phyloP scores from a whole-genome alignment of 176 grass and related monocot species.

The Dactylis glomerata region DNA sequence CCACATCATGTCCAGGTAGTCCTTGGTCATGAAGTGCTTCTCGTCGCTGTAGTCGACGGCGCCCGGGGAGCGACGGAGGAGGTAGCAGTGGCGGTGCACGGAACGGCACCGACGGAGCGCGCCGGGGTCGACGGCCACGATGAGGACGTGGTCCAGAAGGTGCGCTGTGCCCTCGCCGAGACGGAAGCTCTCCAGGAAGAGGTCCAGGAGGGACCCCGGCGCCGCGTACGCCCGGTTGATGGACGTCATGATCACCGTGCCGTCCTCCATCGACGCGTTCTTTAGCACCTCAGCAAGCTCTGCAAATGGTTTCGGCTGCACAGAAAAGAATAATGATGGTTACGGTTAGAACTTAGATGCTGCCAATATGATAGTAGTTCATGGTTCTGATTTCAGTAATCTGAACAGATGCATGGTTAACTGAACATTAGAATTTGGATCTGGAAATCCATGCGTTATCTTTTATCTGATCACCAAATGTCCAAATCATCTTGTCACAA shows the following conservation, averaged over 20 bases:
- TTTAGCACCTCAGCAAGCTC: constrained; percentile 47
- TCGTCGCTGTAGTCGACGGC: constrained; percentile 50
- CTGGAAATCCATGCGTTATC: neutral
- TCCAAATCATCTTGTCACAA: neutral
- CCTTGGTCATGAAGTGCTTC: constrained; percentile 66
- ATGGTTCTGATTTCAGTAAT: neutral
- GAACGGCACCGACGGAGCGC: constrained; percentile 47
- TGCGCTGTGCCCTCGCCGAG: constrained; percentile 45
- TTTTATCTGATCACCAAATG: neutral
- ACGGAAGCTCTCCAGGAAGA: constrained; percentile 72
- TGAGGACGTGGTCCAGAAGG: constrained; percentile 62
- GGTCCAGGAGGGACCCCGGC: constrained; percentile 55
- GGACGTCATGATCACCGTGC: constrained; percentile 71
- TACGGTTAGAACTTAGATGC: neutral
- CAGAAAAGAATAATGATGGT: neutral
- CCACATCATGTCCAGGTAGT: constrained; percentile 92
- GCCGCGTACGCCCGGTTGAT: constrained; percentile 63
- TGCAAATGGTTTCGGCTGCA: constrained; percentile 21
- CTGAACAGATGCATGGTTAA: neutral
- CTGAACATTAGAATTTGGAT: neutral
- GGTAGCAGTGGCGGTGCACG: constrained; percentile 63
- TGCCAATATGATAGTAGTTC: neutral
- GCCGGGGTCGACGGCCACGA: constrained; percentile 54
- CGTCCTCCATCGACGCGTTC: constrained; percentile 67
- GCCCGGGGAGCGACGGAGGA: constrained; percentile 23